Evolutionary conservation across 331 rosid genomes (phyloP), one percentile per base, ranked within the genome.

Genomic region (Dryas integrifolia): DNA sequence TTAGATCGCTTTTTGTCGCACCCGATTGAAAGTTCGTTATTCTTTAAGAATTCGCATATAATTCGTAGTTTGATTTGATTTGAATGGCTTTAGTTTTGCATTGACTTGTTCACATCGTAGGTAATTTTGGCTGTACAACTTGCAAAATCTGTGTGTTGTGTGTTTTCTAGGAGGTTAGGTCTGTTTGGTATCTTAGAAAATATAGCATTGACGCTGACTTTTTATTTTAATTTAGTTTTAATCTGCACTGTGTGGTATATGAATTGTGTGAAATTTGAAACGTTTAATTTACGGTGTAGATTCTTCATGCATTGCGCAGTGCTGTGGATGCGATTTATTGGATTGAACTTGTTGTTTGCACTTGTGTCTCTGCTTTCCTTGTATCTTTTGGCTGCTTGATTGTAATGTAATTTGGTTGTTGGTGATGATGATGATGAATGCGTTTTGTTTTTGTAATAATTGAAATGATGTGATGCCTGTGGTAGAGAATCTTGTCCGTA

Each of bases 21-120:
- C 6, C 76, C 6, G 67, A 46, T 72, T 72, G 76, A 46, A 72
- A 58, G 67, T 72, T 72, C 76, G 76, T 72, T 71, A 39, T 71
- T 58, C 75, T 45, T 58, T 58, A 30, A 24, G 75, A 26, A 62
- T 47, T 70, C 39, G 49, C 48, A 14, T 70, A 41, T 39, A 62
- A 39, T 44, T 71, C 6, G 14, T 26, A 46, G 38, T 10, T 11
- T 16, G 30, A 13, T 26, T 57, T 9, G 3, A 41, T 24, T 24
- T 41, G 52, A 53, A 7, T 62, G 9, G 30, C 14, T 62, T 62
- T 62, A 10, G 48, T 9, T 62, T 41, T 15, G 14, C 14, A 12
- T 60, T 60, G 8, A 60, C 35, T 38, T 38, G 46, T 35, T 60
- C 16, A 14, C 1, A 59, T 35, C 38, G 46, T 41, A 41, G 30